phyloP scores from a whole-genome alignment of 139 green algal genomes.

The Chlamydomonas urium region DNA sequence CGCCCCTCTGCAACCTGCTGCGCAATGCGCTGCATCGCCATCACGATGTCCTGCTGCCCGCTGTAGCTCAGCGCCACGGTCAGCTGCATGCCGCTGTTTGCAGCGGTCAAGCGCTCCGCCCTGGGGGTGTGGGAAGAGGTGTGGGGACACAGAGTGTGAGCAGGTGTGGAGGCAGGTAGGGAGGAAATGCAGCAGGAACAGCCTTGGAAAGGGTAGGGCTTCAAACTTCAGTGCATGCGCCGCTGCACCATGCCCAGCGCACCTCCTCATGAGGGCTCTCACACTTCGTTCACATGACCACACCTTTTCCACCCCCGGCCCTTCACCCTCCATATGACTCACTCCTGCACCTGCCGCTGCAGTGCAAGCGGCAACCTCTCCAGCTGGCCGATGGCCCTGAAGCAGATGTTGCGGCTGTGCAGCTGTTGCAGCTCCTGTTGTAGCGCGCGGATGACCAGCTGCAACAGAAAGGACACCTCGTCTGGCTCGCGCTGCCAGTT shows the following conservation, averaged over 20 bases:
- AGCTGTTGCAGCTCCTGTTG: constrained; percentile 19
- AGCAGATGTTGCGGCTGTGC: constrained; percentile 32
- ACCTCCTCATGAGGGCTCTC: too few relatives aligned
- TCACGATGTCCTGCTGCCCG: constrained; percentile 63
- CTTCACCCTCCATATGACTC: too few relatives aligned
- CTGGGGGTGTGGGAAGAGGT: constrained; percentile 8
- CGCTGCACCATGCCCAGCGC: too few relatives aligned
- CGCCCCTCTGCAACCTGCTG: constrained; percentile 40
- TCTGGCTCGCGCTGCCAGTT: constrained; percentile 62
- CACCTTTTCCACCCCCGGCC: too few relatives aligned
- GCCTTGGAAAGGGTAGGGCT: too few relatives aligned
- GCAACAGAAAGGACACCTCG: constrained; percentile 69
- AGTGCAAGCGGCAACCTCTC: constrained; percentile 41
- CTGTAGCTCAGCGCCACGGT: constrained; percentile 52
- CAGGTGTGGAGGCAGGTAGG: too few relatives aligned
- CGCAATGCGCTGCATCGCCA: constrained; percentile 50
- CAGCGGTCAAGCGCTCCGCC: constrained; percentile 19
- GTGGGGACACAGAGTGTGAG: not conserved
- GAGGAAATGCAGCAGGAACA: too few relatives aligned
- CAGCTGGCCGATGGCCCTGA: constrained; percentile 62
- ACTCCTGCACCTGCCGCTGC: constrained; percentile 8
- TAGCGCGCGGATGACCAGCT: constrained; percentile 37
- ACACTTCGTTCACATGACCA: too few relatives aligned
- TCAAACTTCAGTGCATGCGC: too few relatives aligned
- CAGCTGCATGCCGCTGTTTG: constrained; percentile 37